Evolutionary conservation across 805 yeast genomes (phyloP).

Genomic region (Saccharomycopsis javanensis): DNA sequence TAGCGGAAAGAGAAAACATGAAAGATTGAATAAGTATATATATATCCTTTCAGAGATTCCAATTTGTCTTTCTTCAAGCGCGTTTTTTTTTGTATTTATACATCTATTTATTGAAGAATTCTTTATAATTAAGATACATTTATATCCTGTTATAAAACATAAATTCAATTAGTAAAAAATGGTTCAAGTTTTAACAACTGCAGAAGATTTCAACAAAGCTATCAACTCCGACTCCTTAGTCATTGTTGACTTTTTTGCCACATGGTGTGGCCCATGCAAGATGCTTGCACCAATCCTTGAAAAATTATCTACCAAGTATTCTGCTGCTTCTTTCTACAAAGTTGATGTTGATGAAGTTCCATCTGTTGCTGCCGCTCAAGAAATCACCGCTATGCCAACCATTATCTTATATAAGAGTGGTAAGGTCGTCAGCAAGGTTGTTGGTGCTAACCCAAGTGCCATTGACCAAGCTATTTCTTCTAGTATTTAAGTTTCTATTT

Average conservation of each 20-base stretch:
- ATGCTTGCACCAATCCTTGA: constrained; percentile 92
- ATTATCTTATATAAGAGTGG: constrained; percentile 76
- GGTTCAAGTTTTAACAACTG: constrained; percentile 43
- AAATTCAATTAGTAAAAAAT: constrained; percentile 26
- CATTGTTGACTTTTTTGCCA: constrained; percentile 91
- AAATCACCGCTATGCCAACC: constrained; percentile 56
- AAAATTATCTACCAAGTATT: constrained; percentile 56
- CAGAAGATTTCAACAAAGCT: constrained; percentile 58
- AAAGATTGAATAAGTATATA: neutral
- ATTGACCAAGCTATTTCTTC: constrained; percentile 58
- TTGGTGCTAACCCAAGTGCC: constrained; percentile 86
- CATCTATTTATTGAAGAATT: too few species aligned
- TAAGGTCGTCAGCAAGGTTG: constrained; percentile 63
- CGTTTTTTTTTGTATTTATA: neutral
- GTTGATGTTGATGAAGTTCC: constrained; percentile 84
- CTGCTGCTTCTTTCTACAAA: constrained; percentile 69
- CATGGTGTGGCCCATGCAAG: constrained; percentile 99
- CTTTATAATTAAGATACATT: neutral
- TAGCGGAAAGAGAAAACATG: neutral
- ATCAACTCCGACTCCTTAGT: constrained; percentile 60
- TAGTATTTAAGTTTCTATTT: constrained; percentile 31
- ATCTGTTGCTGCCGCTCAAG: constrained; percentile 59
- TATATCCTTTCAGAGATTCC: neutral
- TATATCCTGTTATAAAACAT: neutral
- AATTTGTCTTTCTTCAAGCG: neutral